Base-by-base conservation (phyloP, 2,329 filamentous ascomycete species). In the Clonostachys byssicola region DNA sequence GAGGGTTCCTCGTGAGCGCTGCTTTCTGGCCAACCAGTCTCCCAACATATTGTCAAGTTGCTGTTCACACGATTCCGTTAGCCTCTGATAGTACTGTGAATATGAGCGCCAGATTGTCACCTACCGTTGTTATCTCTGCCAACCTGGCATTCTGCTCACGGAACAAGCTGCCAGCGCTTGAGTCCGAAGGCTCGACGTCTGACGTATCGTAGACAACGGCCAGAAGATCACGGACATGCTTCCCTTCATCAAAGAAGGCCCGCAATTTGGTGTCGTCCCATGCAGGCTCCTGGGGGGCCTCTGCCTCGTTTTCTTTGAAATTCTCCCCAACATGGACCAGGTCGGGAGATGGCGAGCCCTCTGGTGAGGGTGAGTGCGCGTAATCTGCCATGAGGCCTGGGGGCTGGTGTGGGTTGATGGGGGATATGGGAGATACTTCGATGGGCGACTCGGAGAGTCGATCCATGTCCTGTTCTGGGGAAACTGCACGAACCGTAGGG, bases 181-280 rank as follows among this genome's bases (percentile, higher is more conserved):
- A 92, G 2, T 86, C 82, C 8, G 86, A 88, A 16, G 90, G 88
- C 40, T 83, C 79, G 14, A 95, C 84, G 49, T 92, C 88, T 13
- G 84, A 88, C 64, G 92, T 96, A 67, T 97, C 92, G 61, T 96
- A 92, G 30, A 99, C 90, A 51, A 99, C 88, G 36, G 92, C 80
- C 45, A 97, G 77, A 62, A 97, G 80, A 62, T 99, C 92, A 44
- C 89, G 83, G 55, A 99, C 90, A 52, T 96, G 90, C 34, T 85
- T 85, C 51, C 89, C 84, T 55, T 94, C 90, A 55, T 97, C 92
- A 58, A 97, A 87, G 68, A 96, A 99, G 13, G 88, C 86, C 50
- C 90, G 83, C 30, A 99, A 78, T 56, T 84, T 89, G 47, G 83
- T 77, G 64, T 97, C 92, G 52, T 90, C 92, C 94, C 94, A 99